A percentile compares a stretch with the other conserved stretches of the same genome.
These are phyloP conservation scores for Starmerella bombicola DNA, from an alignment of 805 yeast species.

Conservation along the genomic window DNA sequence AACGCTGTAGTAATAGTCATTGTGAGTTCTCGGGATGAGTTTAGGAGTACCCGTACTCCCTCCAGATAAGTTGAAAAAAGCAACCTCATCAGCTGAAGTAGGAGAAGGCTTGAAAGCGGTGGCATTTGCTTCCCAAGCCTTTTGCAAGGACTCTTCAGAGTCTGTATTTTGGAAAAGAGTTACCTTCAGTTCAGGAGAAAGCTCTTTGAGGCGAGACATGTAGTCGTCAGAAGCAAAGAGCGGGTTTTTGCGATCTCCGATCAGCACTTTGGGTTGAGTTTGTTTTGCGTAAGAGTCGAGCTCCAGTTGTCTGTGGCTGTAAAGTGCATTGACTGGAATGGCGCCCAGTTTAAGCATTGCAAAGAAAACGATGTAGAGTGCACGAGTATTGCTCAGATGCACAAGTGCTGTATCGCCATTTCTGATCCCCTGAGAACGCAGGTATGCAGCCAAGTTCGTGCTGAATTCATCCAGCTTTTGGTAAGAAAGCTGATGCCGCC, in stretches of 20 bases:
- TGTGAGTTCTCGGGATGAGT: constrained; percentile 17
- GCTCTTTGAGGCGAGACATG: constrained; percentile 2
- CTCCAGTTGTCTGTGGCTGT: constrained; percentile 15
- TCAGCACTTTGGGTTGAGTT: constrained; percentile 12
- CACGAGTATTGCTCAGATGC: constrained; percentile 12
- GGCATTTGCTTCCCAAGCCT: background rate
- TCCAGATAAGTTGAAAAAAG: constrained; percentile 15
- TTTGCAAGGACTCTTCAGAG: background rate
- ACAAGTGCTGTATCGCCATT: constrained; percentile 13
- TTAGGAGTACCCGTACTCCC: constrained; percentile 17
- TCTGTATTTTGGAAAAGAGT: constrained; percentile 2
- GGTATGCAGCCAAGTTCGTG: constrained; percentile 1
- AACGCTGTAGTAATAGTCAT: constrained; percentile 16
- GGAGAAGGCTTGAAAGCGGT: background rate
- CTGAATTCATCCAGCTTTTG: constrained; percentile 2
- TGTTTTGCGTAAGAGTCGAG: constrained; percentile 11
- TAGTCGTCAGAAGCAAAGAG: constrained; percentile 9
- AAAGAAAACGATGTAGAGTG: constrained; percentile 14
- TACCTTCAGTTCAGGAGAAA: background rate
- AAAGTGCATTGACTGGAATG: constrained; percentile 13
- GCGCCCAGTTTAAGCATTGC: constrained; percentile 12
- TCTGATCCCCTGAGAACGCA: constrained; percentile 7
- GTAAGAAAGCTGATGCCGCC: constrained; percentile 4
- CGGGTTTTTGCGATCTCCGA: constrained; percentile 13
- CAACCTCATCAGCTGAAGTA: constrained; percentile 12